Percentiles rank a stretch among this genome's conserved stretches.
Conservation (phyloP, 169 alveolate genomes). For the Plasmodium coatneyi region DNA sequence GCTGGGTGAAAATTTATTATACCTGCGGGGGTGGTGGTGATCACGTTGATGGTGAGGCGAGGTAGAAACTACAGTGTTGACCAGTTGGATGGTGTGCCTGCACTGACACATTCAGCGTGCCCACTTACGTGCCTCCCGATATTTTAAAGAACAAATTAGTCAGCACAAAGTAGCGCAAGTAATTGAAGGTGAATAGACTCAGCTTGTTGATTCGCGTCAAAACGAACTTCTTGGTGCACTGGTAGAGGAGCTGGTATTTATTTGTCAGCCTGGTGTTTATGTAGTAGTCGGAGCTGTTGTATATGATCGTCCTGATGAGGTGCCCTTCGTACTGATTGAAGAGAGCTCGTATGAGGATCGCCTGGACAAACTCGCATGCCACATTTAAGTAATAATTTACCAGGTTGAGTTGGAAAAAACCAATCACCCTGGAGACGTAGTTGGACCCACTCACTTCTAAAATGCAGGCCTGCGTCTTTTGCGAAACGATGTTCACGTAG, state of each 20-base stretch:
- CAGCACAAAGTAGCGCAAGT: conserved; percentile 48
- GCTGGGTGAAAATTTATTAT: conserved; percentile 63
- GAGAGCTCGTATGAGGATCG: conserved; percentile 1
- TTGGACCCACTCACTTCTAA: conserved; percentile 44
- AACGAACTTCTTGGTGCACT: conserved; percentile 53
- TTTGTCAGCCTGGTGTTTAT: conserved; percentile 9
- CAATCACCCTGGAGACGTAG: conserved; percentile 19
- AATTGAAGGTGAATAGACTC: conserved; percentile 43
- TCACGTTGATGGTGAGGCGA: not conserved
- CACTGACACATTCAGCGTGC: not conserved
- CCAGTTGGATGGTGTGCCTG: not conserved
- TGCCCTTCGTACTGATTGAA: conserved; percentile 19
- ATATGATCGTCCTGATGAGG: not conserved
- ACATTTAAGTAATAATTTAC: conserved; percentile 42
- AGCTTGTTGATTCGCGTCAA: conserved; percentile 20
- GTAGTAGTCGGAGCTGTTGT: conserved; percentile 41
- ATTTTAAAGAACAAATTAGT: conserved; percentile 42
- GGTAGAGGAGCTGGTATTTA: conserved; percentile 34
- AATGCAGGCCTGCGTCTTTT: conserved; percentile 36
- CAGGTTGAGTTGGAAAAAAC: conserved; percentile 48
- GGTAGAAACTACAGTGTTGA: too few relatives aligned
- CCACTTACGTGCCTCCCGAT: conserved; percentile 44
- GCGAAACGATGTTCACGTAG: conserved; percentile 43
- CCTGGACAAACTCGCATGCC: conserved; percentile 25
- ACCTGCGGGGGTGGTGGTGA: not conserved